phyloP scores from a whole-genome alignment of 1,139 yeast genomes.

The Blastobotrys indianensis region DNA sequence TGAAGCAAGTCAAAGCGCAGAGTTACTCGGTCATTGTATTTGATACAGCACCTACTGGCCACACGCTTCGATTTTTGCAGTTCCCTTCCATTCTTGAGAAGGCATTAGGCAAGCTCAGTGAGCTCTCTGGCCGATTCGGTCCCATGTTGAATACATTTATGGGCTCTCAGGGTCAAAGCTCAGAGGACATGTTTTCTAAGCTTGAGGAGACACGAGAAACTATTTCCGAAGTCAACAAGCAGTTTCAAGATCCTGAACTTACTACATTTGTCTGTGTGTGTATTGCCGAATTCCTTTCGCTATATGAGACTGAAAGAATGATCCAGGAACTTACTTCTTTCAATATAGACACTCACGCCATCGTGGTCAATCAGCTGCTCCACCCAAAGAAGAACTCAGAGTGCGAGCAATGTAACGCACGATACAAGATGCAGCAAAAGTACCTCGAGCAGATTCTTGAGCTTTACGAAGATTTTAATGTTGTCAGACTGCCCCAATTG shows the following conservation, averaged over 20 bases:
- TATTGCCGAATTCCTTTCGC: conserved; percentile 89
- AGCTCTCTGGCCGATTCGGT: conserved; percentile 79
- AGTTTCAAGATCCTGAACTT: conserved; percentile 90
- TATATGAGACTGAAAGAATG: conserved; percentile 95
- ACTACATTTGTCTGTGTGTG: conserved; percentile 97
- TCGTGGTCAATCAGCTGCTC: conserved; percentile 87
- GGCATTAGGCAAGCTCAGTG: conserved; percentile 78
- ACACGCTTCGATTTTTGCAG: conserved; percentile 88
- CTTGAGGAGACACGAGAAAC: conserved; percentile 76
- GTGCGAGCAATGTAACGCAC: conserved; percentile 85
- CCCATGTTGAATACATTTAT: conserved; percentile 80
- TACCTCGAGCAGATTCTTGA: conserved; percentile 92
- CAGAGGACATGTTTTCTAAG: conserved; percentile 75
- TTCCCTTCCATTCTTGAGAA: conserved; percentile 88
- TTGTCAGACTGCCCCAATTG: conserved; percentile 89
- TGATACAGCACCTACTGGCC: conserved; percentile 99
- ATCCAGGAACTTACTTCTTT: conserved; percentile 91
- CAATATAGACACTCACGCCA: conserved; percentile 93
- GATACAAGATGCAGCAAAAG: conserved; percentile 95
- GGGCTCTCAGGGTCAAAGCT: conserved; percentile 49
- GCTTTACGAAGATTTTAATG: conserved; percentile 88
- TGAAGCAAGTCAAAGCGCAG: conserved; percentile 90
- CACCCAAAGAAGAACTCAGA: conserved; percentile 60
- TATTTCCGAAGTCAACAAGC: conserved; percentile 84
- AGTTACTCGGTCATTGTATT: conserved; percentile 83